Evolutionary conservation across 1,139 yeast genomes (phyloP).

Genomic region (Lodderomyces elongisporus): DNA sequence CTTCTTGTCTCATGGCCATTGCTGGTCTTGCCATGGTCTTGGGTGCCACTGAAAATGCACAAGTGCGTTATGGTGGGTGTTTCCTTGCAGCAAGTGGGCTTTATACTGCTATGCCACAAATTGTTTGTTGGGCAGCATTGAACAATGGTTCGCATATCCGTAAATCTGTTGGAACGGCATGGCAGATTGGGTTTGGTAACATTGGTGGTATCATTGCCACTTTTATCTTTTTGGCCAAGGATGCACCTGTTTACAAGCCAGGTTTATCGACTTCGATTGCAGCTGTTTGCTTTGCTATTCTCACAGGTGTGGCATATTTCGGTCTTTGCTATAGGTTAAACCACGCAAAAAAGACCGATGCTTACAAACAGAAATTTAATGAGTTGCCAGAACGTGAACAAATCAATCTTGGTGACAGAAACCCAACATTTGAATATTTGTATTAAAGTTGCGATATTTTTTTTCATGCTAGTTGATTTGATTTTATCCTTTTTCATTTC

Average conservation of each 20-base stretch:
- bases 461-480: no score
- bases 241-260: constrained; percentile 54
- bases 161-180: constrained; percentile 68
- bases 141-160: constrained; percentile 68
- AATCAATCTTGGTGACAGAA: constrained; percentile 57
- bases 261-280: constrained; percentile 56
- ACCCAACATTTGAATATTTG: constrained; percentile 51
- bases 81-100: constrained; percentile 63
- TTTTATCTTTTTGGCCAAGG: constrained; percentile 50
- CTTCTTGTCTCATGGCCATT: constrained; percentile 39
- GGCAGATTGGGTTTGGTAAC: constrained; percentile 78
- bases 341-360: constrained; percentile 32
- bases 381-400: constrained; percentile 43
- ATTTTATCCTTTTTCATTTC: no score
- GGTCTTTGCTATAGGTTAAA: constrained; percentile 36
- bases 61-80: constrained; percentile 64
- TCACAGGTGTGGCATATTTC: constrained; percentile 41
- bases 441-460: constrained; percentile 19
- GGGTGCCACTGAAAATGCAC: constrained; percentile 28
- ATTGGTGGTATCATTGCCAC: constrained; percentile 78
- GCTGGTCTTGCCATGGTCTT: constrained; percentile 52
- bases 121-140: constrained; percentile 68
- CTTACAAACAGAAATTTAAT: constrained; percentile 40
- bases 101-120: constrained; percentile 68
- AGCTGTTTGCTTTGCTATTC: constrained; percentile 47